Conservation (phyloP, 805 yeast genomes). For the Yamadazyma sp. region DNA sequence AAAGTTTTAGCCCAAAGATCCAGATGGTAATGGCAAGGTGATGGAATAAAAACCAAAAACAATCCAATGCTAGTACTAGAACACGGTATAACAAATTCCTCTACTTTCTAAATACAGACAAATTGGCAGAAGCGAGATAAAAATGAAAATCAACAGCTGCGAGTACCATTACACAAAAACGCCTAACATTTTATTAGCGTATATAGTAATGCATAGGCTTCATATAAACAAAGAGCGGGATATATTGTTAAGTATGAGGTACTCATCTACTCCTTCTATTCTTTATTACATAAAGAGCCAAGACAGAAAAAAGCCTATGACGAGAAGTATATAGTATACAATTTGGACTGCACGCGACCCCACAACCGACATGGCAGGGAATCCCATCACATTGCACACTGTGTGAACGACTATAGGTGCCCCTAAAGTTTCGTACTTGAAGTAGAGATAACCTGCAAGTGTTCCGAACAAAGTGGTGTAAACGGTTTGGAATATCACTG, state of each 20-base stretch:
- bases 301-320: slow-evolving; percentile 10
- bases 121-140: slow-evolving; percentile 6
- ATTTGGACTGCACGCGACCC: slow-evolving; percentile 6
- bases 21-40: no score
- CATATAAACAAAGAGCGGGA: no score
- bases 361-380: slow-evolving; percentile 44
- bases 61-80: slow-evolving; percentile 1
- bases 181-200: no score
- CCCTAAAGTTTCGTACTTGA: slow-evolving; percentile 53
- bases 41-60: no score
- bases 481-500: slow-evolving; percentile 47
- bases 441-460: slow-evolving; percentile 55
- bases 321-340: slow-evolving; percentile 15
- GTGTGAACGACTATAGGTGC: slow-evolving; percentile 58
- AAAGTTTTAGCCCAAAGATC: no score
- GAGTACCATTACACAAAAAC: slow-evolving; percentile 5
- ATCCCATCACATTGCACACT: slow-evolving; percentile 69
- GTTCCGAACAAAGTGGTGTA: slow-evolving; percentile 76
- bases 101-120: slow-evolving; percentile 7
- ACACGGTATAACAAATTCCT: slow-evolving; percentile 7
- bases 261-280: neutral
- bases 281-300: neutral
- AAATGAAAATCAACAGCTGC: neutral
- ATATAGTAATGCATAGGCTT: no score
- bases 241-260: no score